Percentiles rank a stretch among this genome's conserved stretches.
Evolutionary conservation across 768 basidiomycete genomes (phyloP).

Genomic region (Phaeotremella fagi): DNA sequence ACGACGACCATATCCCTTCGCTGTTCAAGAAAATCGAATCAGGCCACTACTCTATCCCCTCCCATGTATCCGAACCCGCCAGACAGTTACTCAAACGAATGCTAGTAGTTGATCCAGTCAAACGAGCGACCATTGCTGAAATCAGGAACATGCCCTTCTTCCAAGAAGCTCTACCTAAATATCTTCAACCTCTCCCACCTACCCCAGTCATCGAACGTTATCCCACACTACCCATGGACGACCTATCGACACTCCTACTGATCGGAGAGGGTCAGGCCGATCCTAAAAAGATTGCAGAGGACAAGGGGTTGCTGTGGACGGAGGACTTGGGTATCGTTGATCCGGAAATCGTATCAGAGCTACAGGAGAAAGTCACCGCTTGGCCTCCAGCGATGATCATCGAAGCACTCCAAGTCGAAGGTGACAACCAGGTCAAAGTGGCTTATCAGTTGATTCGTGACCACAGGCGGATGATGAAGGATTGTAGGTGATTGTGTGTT

Average conservation of each 20-base stretch:
- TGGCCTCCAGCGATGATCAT: slow-evolving; percentile 80
- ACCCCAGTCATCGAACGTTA: slow-evolving; percentile 50
- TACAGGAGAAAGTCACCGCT: slow-evolving; percentile 65
- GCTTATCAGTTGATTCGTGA: slow-evolving; percentile 91
- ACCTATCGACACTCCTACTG: slow-evolving; percentile 31
- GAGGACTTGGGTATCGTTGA: slow-evolving; percentile 88
- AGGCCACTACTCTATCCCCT: slow-evolving; percentile 79
- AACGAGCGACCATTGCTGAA: slow-evolving; percentile 87
- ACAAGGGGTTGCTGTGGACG: slow-evolving; percentile 56
- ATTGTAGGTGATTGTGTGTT: slow-evolving; percentile 58
- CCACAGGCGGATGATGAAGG: slow-evolving; percentile 74
- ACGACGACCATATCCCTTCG: slow-evolving; percentile 89
- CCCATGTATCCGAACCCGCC: slow-evolving; percentile 73
- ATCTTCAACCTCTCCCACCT: slow-evolving; percentile 72
- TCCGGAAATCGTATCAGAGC: slow-evolving; percentile 79
- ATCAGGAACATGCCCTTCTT: slow-evolving; percentile 90
- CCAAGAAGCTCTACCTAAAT: slow-evolving; percentile 73
- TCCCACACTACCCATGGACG: slow-evolving; percentile 34
- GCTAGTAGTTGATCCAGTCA: slow-evolving; percentile 90
- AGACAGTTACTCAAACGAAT: slow-evolving; percentile 74
- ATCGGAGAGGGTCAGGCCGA: slow-evolving; percentile 42
- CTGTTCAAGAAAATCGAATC: slow-evolving; percentile 93
- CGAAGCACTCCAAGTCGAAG: slow-evolving; percentile 75
- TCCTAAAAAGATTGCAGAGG: slow-evolving; percentile 37
- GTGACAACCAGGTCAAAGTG: slow-evolving; percentile 93